Evolutionary conservation across 306 rosid genomes (phyloP).

Genomic region (Psophocarpus tetragonolobus): DNA sequence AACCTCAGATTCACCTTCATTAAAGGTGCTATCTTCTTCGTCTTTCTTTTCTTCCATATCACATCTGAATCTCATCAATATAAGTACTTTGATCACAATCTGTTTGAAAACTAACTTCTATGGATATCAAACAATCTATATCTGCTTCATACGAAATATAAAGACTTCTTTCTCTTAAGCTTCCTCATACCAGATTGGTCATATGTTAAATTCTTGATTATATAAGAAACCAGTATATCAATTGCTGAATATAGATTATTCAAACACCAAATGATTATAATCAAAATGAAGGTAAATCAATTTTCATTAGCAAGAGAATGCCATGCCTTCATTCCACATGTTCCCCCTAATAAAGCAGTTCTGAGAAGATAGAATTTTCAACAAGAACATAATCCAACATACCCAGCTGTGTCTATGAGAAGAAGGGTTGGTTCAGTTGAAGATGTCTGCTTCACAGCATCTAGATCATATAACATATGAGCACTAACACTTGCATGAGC

Average conservation of each 20-base stretch:
- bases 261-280: conserved; percentile 22
- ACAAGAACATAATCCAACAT: conserved; percentile 41
- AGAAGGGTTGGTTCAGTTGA: conserved; percentile 89
- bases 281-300: background rate
- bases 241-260: conserved; percentile 8
- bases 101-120: background rate
- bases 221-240: background rate
- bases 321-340: background rate
- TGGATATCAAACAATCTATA: conserved; percentile 11
- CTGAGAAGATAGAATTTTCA: conserved; percentile 22
- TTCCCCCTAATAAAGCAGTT: conserved; percentile 9
- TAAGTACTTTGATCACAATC: conserved; percentile 16
- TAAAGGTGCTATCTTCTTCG: conserved; percentile 96
- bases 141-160: conserved; percentile 21
- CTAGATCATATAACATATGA: conserved; percentile 79
- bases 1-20: conserved; percentile 96
- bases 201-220: conserved; percentile 16
- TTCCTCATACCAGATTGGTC: background rate
- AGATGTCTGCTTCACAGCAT: conserved; percentile 73
- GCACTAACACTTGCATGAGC: conserved; percentile 93
- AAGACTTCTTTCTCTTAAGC: conserved; percentile 7
- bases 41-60: conserved; percentile 99
- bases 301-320: conserved; percentile 11
- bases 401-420: conserved; percentile 95
- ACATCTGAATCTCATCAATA: conserved; percentile 62